phyloP scores from a whole-genome alignment of 2,329 filamentous ascomycete genomes.

The Fusarium sarcochroum region DNA sequence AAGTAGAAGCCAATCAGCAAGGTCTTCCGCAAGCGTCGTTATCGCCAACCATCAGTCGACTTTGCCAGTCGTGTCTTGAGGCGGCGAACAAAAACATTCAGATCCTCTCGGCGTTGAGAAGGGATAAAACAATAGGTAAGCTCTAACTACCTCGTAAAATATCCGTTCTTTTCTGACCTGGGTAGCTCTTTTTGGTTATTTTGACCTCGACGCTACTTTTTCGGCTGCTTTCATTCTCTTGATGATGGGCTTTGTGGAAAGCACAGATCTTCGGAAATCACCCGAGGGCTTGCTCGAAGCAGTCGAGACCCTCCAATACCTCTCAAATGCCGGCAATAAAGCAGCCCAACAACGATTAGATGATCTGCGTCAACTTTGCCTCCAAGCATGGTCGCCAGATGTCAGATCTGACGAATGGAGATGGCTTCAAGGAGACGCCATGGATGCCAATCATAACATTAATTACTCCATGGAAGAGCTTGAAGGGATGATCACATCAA shows the following conservation, averaged over 20 bases:
- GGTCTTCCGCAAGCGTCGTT: constrained; percentile 22
- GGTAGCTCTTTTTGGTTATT: constrained; percentile 47
- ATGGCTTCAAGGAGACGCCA: constrained; percentile 24
- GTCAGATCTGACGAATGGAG: constrained; percentile 42
- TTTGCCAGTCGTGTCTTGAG: constrained; percentile 47
- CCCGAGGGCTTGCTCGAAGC: constrained; percentile 46
- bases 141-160: neutral
- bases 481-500: too few relatives aligned
- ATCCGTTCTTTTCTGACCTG: too few relatives aligned
- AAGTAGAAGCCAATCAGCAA: constrained; percentile 38
- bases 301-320: constrained; percentile 42
- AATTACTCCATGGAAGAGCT: constrained; percentile 1
- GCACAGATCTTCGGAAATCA: constrained; percentile 35
- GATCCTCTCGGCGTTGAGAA: constrained; percentile 42
- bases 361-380: constrained; percentile 48
- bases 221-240: constrained; percentile 48
- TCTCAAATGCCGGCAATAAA: constrained; percentile 46
- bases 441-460: neutral
- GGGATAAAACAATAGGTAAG: constrained; percentile 44
- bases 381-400: constrained; percentile 46
- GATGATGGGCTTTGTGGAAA: constrained; percentile 49
- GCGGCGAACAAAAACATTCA: constrained; percentile 47
- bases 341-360: constrained; percentile 44
- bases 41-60: constrained; percentile 35
- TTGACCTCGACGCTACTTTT: constrained; percentile 49